A percentile compares a stretch with the other conserved stretches of the same genome.
Evolutionary conservation across 2,329 filamentous ascomycete genomes (phyloP).

Genomic region (Aureobasidium leucospermi): DNA sequence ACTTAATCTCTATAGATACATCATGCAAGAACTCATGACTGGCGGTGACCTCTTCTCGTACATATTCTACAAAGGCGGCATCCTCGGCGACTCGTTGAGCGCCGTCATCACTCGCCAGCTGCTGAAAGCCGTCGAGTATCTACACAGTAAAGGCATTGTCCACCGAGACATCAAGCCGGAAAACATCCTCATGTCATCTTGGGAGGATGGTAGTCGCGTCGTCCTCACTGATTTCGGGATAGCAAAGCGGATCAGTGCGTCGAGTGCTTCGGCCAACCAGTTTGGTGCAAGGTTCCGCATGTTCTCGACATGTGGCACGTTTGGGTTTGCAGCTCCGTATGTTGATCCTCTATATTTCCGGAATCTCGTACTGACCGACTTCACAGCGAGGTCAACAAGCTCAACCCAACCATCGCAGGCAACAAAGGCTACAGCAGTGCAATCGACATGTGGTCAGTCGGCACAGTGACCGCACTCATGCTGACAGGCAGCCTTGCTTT

Average conservation of each 20-base stretch:
- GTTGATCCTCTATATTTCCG: slow-evolving; percentile 22
- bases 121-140: slow-evolving; percentile 50
- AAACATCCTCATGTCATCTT: slow-evolving; percentile 53
- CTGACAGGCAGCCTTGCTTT: slow-evolving; percentile 45
- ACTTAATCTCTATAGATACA: slow-evolving; percentile 37
- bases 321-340: slow-evolving; percentile 53
- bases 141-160: slow-evolving; percentile 49
- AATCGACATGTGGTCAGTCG: slow-evolving; percentile 58
- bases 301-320: slow-evolving; percentile 48
- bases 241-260: slow-evolving; percentile 35
- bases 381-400: slow-evolving; percentile 29
- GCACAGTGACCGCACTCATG: slow-evolving; percentile 45
- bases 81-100: slow-evolving; percentile 43
- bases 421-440: slow-evolving; percentile 47
- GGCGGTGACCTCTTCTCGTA: slow-evolving; percentile 56
- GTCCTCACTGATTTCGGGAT: slow-evolving; percentile 57
- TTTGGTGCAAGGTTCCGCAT: slow-evolving; percentile 35
- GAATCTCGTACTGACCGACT: not conserved
- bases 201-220: slow-evolving; percentile 43
- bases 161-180: slow-evolving; percentile 57
- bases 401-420: slow-evolving; percentile 23
- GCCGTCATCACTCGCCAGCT: slow-evolving; percentile 50
- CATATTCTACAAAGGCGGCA: slow-evolving; percentile 42
- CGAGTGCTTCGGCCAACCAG: slow-evolving; percentile 17
- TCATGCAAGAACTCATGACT: slow-evolving; percentile 54